These are phyloP conservation scores for Podochytrium sp. DNA, from an alignment of 192 early-diverging fungal genomes.

Conservation along the genomic window DNA sequence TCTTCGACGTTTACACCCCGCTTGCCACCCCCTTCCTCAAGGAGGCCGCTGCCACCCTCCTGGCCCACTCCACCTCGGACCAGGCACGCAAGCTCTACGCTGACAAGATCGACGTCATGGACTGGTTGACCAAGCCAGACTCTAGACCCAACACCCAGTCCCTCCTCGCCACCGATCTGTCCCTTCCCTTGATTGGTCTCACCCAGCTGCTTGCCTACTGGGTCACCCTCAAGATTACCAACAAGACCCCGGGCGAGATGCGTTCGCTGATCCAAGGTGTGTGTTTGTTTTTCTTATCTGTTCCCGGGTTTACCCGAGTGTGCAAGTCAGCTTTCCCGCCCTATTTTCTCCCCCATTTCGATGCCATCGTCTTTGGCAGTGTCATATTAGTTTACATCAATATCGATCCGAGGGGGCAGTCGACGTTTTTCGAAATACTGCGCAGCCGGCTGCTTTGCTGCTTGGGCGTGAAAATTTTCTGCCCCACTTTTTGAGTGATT, in stretches of 20 bases:
- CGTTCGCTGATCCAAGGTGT: slow-evolving; percentile 50
- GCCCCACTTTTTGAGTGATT: no score
- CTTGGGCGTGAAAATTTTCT: no score
- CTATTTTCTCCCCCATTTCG: not conserved
- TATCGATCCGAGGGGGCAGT: no score
- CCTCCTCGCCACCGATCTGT: slow-evolving; percentile 78
- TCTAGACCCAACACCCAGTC: slow-evolving; percentile 79
- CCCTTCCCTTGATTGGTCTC: slow-evolving; percentile 87
- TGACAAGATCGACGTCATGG: slow-evolving; percentile 73
- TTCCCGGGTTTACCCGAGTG: slow-evolving; percentile 1
- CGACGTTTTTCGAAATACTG: no score
- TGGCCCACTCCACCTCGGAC: slow-evolving; percentile 52
- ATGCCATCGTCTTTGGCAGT: not conserved
- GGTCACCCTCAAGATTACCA: slow-evolving; percentile 72
- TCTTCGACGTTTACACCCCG: slow-evolving; percentile 80
- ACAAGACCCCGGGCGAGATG: slow-evolving; percentile 54
- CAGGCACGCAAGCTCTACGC: slow-evolving; percentile 41
- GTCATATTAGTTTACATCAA: not conserved
- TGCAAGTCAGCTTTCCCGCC: not conserved
- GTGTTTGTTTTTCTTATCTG: slow-evolving; percentile 24
- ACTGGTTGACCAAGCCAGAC: slow-evolving; percentile 81
- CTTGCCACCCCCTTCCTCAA: slow-evolving; percentile 76
- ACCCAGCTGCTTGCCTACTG: slow-evolving; percentile 90
- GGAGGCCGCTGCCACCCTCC: slow-evolving; percentile 63
- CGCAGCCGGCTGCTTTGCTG: no score